A percentile compares a stretch with the other conserved stretches of the same genome.
These are phyloP conservation scores for Pythium folliculosum DNA, from an alignment of 352 stramenopile genomes.

Conservation along the genomic window DNA sequence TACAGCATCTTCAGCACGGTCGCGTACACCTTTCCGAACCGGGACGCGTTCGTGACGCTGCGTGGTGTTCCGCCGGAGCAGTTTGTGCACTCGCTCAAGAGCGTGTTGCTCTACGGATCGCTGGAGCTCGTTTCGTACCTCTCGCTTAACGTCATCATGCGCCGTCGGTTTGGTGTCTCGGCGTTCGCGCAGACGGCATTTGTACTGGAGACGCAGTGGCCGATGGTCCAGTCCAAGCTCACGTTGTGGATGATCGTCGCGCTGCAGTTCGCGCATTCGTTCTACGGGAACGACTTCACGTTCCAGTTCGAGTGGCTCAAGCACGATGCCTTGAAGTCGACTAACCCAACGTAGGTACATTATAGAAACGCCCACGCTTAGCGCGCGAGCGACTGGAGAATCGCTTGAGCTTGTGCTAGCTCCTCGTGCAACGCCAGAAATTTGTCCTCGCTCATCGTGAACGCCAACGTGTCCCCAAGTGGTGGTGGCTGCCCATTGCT, in stretches of 20 bases:
- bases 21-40: slow-evolving; percentile 33
- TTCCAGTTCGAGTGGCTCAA: slow-evolving; percentile 30
- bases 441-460: slow-evolving; percentile 26
- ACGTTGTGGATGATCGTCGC: slow-evolving; percentile 21
- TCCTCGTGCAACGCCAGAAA: slow-evolving; percentile 28
- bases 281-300: slow-evolving; percentile 22
- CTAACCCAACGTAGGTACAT: background rate
- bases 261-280: slow-evolving; percentile 11
- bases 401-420: slow-evolving; percentile 13
- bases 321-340: too few species aligned
- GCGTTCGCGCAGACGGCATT: slow-evolving; percentile 23
- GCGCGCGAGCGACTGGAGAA: slow-evolving; percentile 20
- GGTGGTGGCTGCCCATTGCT: background rate
- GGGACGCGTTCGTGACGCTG: slow-evolving; percentile 26
- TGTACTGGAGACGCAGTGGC: slow-evolving; percentile 29
- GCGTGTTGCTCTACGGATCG: slow-evolving; percentile 25
- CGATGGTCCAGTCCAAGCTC: slow-evolving; percentile 30
- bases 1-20: slow-evolving; percentile 34
- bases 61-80: background rate
- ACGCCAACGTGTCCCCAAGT: background rate
- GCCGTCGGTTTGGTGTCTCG: slow-evolving; percentile 15
- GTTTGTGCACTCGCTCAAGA: slow-evolving; percentile 6
- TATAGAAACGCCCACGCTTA: background rate
- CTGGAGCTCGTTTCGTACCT: slow-evolving; percentile 26
- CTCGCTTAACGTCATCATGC: slow-evolving; percentile 14